Percentiles rank a stretch among this genome's conserved stretches.
Conservation (phyloP, 306 rosid species). For the Acacia melanoxylon region DNA sequence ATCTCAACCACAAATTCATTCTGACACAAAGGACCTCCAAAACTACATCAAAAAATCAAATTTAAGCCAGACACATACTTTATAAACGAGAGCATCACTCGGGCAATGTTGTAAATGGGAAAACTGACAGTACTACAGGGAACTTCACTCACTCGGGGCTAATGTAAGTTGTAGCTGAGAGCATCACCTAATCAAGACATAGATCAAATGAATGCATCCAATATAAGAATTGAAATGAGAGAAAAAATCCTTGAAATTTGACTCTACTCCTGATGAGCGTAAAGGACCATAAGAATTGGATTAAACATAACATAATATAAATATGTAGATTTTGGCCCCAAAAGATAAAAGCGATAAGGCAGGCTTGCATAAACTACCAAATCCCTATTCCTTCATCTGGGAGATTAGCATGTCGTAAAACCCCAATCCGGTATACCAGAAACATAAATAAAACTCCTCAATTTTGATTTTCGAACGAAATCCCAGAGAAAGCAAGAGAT, state of each 20-base stretch:
- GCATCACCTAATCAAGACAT: constrained; percentile 3
- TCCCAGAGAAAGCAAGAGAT: constrained; percentile 34
- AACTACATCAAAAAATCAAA: constrained; percentile 2
- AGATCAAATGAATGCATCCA: constrained; percentile 20
- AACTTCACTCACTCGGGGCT: constrained; percentile 9
- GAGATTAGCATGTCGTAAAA: constrained; percentile 14
- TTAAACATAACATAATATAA: background rate
- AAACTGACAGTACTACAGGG: constrained; percentile 15
- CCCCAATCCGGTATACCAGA: constrained; percentile 28
- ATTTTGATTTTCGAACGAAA: constrained; percentile 28
- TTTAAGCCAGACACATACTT: background rate
- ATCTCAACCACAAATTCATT: constrained; percentile 11
- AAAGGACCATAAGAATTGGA: background rate
- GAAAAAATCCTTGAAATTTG: constrained; percentile 13
- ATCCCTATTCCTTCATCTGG: constrained; percentile 15
- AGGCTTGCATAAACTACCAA: constrained; percentile 22
- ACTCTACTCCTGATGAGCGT: constrained; percentile 7
- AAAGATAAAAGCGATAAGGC: background rate
- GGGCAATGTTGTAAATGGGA: background rate
- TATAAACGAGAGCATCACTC: constrained; percentile 20
- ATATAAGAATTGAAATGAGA: background rate
- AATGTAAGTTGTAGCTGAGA: constrained; percentile 9
- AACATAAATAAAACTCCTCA: constrained; percentile 23
- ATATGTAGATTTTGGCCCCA: background rate
- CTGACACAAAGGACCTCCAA: constrained; percentile 1